Base-by-base conservation (phyloP, 495 filamentous ascomycete species). In the Aspergillus affinis region DNA sequence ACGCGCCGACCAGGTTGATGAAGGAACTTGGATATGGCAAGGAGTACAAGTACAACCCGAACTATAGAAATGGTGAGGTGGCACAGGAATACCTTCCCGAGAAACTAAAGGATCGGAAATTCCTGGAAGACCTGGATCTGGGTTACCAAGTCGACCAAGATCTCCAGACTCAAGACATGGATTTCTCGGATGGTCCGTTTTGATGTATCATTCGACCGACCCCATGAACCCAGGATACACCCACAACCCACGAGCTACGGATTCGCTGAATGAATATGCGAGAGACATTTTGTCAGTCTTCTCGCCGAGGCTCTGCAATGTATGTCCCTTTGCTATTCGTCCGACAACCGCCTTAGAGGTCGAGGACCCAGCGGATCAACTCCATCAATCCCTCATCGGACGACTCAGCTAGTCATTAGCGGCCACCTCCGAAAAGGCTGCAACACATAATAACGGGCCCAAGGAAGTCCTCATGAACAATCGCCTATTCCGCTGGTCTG, bases 21-120 rank as follows among this genome's bases (percentile, higher is more conserved):
- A 90, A 90, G 64, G 93, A 97, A 67, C 73, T 97, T 51, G 93
- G 91, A 2, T 92, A 91, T 63, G 94, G 94, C 10, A 87, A 81
- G 53, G 91, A 90, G 70, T 98, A 98, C 70, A 98, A 98, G 69
- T 98, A 98, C 72, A 95, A 95, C 66, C 94, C 94, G 0, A 88
- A 92, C 65, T 98, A 90, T 68, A 73, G 79, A 63, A 86, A 92
- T 61, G 94, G 94, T n/a, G 84, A 78, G 66, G 92, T 97, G 18
- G 81, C 78, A 65, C 94, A 98, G 74, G 90, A 94, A 50, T 98
- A 98, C 76, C 71, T 98, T 17, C 94, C 94, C 0, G 87, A 89
- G 55, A 79, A 81, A 59, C 69, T 98, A 26, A 71, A 71, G 36
- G 90, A 84, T 6, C 79, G 87, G 44, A 78, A 63, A 48, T 97